Conservation (phyloP, 2,329 filamentous ascomycete genomes). For the Aspergillus fischeri region DNA sequence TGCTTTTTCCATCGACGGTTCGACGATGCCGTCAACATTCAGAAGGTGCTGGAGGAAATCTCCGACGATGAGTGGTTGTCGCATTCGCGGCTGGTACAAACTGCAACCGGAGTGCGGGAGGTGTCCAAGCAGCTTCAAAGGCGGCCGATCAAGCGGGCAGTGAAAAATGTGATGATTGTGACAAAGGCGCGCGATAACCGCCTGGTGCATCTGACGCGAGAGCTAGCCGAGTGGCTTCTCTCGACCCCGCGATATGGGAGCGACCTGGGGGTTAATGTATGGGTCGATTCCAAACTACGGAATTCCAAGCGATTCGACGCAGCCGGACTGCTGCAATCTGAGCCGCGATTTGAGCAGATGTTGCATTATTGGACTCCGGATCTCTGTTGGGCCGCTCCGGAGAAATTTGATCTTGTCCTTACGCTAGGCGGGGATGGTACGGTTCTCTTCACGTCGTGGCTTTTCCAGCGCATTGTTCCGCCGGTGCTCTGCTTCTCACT, state of each 20-base stretch:
- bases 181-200: slow-evolving; percentile 96
- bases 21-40: slow-evolving; percentile 91
- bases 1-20: slow-evolving; percentile 98
- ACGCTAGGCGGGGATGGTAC: slow-evolving; percentile 95
- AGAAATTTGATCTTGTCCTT: slow-evolving; percentile 93
- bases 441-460: slow-evolving; percentile 90
- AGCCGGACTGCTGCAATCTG: slow-evolving; percentile 64
- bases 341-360: slow-evolving; percentile 75
- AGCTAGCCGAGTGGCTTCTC: slow-evolving; percentile 83
- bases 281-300: slow-evolving; percentile 92
- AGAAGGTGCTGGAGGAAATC: slow-evolving; percentile 92
- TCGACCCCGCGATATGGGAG: slow-evolving; percentile 84
- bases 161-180: slow-evolving; percentile 95
- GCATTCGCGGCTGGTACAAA: slow-evolving; percentile 90
- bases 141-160: slow-evolving; percentile 83
- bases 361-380: slow-evolving; percentile 95
- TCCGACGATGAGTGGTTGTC: slow-evolving; percentile 82
- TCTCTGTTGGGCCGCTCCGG: slow-evolving; percentile 87
- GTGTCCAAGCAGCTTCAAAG: slow-evolving; percentile 93
- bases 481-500: slow-evolving; percentile 89
- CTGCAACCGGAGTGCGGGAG: slow-evolving; percentile 88
- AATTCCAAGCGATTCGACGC: slow-evolving; percentile 85
- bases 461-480: slow-evolving; percentile 93
- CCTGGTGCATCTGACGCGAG: slow-evolving; percentile 80
- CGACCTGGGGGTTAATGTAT: slow-evolving; percentile 89